Conservation (phyloP, 345 rosid genomes). For the Physaria fendleri region DNA sequence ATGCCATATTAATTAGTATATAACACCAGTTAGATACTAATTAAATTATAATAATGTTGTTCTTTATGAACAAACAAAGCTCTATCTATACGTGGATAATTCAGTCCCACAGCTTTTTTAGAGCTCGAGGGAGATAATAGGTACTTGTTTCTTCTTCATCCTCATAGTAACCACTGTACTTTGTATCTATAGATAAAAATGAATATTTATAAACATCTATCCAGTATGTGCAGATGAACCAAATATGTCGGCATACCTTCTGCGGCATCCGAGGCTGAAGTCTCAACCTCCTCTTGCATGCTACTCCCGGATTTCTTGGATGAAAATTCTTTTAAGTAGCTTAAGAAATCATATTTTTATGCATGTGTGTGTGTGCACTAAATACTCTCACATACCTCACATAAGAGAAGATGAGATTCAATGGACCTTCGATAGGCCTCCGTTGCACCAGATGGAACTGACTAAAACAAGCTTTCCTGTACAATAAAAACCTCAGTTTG, state of each 20-base stretch:
- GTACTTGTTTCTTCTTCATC: slow-evolving; percentile 80
- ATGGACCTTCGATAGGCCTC: slow-evolving; percentile 66
- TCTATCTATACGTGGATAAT: neutral
- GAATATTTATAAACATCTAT: neutral
- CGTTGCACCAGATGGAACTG: slow-evolving; percentile 74
- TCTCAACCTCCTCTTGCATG: slow-evolving; percentile 79
- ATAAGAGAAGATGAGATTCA: slow-evolving; percentile 48
- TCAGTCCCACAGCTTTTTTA: slow-evolving; percentile 4
- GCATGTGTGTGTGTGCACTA: neutral
- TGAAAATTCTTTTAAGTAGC: slow-evolving; percentile 9
- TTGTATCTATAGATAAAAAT: slow-evolving; percentile 44
- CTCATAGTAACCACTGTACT: slow-evolving; percentile 62
- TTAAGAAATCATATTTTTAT: neutral
- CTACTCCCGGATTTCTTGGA: slow-evolving; percentile 65
- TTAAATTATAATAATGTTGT: neutral
- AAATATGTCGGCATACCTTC: slow-evolving; percentile 52
- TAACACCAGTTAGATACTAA: neutral
- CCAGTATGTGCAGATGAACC: slow-evolving; percentile 10
- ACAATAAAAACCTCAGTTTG: slow-evolving; percentile 20
- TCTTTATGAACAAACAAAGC: neutral
- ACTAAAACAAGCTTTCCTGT: slow-evolving; percentile 92
- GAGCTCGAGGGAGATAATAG: slow-evolving; percentile 53
- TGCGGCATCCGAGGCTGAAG: slow-evolving; percentile 50
- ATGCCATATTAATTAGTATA: neutral
- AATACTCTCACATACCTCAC: slow-evolving; percentile 22